phyloP scores from a whole-genome alignment of 306 rosid species.

The Vigna angularis region DNA sequence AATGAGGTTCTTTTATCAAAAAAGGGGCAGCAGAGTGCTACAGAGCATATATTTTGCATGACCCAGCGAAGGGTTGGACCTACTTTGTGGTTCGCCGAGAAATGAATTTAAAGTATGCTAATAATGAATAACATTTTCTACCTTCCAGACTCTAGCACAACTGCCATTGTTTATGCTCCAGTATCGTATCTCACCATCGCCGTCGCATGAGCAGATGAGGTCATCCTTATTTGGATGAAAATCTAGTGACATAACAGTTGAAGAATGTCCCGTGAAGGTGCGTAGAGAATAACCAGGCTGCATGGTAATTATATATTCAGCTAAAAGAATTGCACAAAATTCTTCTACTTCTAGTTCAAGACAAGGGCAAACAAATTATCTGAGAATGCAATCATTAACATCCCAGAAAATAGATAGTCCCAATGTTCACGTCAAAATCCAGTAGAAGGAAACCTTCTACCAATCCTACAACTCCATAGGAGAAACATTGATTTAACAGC shows the following conservation, averaged over 20 bases:
- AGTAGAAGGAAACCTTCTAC: background rate
- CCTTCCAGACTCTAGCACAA: slow-evolving; percentile 80
- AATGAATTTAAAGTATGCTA: background rate
- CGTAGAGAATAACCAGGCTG: slow-evolving; percentile 95
- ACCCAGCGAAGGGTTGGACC: background rate
- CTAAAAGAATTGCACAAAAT: slow-evolving; percentile 25
- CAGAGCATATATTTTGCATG: background rate
- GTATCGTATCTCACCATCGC: slow-evolving; percentile 92
- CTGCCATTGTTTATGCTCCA: slow-evolving; percentile 95
- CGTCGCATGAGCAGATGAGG: slow-evolving; percentile 90
- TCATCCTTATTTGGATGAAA: slow-evolving; percentile 96
- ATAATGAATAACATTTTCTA: slow-evolving; percentile 40
- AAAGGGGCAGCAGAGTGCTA: background rate
- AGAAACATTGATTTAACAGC: background rate
- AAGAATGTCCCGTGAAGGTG: slow-evolving; percentile 82
- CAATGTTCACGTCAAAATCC: background rate
- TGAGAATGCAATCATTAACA: slow-evolving; percentile 19
- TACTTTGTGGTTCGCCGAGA: background rate
- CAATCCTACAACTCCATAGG: background rate
- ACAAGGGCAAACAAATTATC: slow-evolving; percentile 29
- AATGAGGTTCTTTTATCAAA: background rate
- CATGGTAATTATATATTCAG: slow-evolving; percentile 42
- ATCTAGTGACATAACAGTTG: slow-evolving; percentile 87
- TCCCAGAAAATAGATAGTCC: background rate
- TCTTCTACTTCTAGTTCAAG: slow-evolving; percentile 3